Conservation (phyloP, 2,329 filamentous ascomycete species). For the Monilinia fructicola region DNA sequence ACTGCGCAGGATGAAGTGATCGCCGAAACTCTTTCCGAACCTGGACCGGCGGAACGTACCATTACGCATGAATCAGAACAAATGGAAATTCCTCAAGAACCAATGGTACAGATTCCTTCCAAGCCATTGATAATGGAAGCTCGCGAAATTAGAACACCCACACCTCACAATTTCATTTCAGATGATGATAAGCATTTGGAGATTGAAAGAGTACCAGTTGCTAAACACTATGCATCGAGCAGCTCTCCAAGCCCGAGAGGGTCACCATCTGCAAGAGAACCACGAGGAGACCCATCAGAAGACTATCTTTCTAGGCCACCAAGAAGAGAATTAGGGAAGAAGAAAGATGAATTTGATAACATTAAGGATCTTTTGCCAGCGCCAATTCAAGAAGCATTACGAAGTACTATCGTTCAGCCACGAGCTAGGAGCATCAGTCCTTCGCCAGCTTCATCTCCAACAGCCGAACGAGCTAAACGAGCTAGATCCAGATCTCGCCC, state of each 20-base stretch:
- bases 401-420: conserved; percentile 10
- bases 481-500: conserved; percentile 18
- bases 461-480: conserved; percentile 5
- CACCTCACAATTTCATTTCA: not conserved
- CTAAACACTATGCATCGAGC: conserved; percentile 1
- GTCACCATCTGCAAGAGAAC: conserved; percentile 17
- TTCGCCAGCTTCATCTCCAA: conserved; percentile 15
- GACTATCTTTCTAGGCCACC: conserved; percentile 24
- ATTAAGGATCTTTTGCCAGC: conserved; percentile 11
- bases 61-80: conserved; percentile 32
- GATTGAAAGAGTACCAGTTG: not conserved
- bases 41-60: conserved; percentile 26
- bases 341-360: conserved; percentile 5
- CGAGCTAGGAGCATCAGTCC: conserved; percentile 4
- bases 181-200: conserved; percentile 6
- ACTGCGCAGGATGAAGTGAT: not conserved
- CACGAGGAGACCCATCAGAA: conserved; percentile 23
- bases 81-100: conserved; percentile 23
- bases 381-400: conserved; percentile 23
- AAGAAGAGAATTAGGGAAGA: conserved; percentile 29
- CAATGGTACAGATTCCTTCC: conserved; percentile 8
- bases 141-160: conserved; percentile 3
- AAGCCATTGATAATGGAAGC: not conserved
- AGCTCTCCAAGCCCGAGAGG: conserved; percentile 2
- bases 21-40: not conserved